Conservation (phyloP, 768 basidiomycete species). For the Boletus tomentosulus region DNA sequence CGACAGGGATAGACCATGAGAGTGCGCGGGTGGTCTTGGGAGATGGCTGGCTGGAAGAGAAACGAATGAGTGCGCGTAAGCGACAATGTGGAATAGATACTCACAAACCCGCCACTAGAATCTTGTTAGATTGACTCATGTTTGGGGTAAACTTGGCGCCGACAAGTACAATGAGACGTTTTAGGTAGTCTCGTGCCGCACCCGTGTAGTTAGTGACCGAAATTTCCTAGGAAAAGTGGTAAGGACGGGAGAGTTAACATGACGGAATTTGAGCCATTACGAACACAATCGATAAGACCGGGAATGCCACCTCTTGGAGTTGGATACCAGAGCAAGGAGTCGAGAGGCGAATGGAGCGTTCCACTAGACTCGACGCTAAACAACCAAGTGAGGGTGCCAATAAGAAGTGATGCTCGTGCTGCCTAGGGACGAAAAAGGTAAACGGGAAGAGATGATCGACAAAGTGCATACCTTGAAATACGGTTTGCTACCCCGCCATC, state of each 20-base stretch:
- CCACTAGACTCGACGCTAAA: slow-evolving; percentile 72
- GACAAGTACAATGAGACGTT: slow-evolving; percentile 71
- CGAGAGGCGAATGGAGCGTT: slow-evolving; percentile 55
- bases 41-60: slow-evolving; percentile 31
- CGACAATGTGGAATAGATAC: slow-evolving; percentile 23
- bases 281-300: slow-evolving; percentile 58
- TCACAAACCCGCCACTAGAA: slow-evolving; percentile 81
- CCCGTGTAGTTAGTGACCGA: slow-evolving; percentile 90
- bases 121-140: slow-evolving; percentile 73
- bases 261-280: slow-evolving; percentile 21
- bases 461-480: slow-evolving; percentile 59
- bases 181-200: slow-evolving; percentile 81
- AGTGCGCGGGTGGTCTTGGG: slow-evolving; percentile 69
- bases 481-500: slow-evolving; percentile 61
- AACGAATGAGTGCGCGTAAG: not conserved
- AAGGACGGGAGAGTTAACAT: not conserved
- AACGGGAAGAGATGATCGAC: not conserved
- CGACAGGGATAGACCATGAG: slow-evolving; percentile 79
- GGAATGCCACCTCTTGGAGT: slow-evolving; percentile 58
- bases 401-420: slow-evolving; percentile 34
- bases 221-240: slow-evolving; percentile 48
- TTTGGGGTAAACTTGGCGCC: slow-evolving; percentile 80
- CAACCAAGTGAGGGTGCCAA: slow-evolving; percentile 82
- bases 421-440: slow-evolving; percentile 43
- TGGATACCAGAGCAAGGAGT: slow-evolving; percentile 84